Base-by-base conservation (phyloP, 768 basidiomycete species). In the Coprinopsis sp. region DNA sequence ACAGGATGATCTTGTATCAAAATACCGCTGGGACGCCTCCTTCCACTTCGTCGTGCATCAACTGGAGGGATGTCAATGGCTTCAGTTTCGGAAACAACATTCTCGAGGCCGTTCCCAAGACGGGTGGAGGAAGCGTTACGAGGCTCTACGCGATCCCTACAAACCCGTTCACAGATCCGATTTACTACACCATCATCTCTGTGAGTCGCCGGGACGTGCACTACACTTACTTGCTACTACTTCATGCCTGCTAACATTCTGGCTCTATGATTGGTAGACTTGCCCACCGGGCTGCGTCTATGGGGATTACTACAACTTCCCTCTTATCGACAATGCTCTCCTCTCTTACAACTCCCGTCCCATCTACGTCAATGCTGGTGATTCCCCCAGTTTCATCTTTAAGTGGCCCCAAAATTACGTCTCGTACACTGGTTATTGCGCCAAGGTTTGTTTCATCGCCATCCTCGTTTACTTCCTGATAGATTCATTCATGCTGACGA, bases 1-100 rank as follows among this genome's bases (percentile, higher is more conserved):
- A 64, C 56, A 67, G 59, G 29, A 57, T 78, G 13, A 67, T 72
- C 45, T 55, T 79, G 14, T 78, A 72, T 57, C 71, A 66, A 64
- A 50, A 59, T 44, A 50, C 22, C 19, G 42, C 46, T 14, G 54
- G 54, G 6, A 47, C 58, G 6, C 50, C 59, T 10, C 51, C 52
- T 12, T 51, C 46, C 29, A 44, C 58, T 2, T 31, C 50, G 12
- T 44, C 45, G 14, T 55, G 53, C 38, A 46, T 56, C 47, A 49
- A 47, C 13, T 49, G 52, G 44, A 37, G 52, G 16, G 52, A 50
- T 24, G n/a, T n/a, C n/a, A n/a, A n/a, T n/a, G 33, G 47, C 13
- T 55, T 49, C 27, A 37, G n/a, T 8, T 53, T 49, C 33, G 44
- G 44, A 13, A 54, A 54, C 30, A 52, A 49, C 30, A 38, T 51